Evolutionary conservation across 129 eudicot species (phyloP).

Genomic region (sunflower (Helianthus annuus)): DNA sequence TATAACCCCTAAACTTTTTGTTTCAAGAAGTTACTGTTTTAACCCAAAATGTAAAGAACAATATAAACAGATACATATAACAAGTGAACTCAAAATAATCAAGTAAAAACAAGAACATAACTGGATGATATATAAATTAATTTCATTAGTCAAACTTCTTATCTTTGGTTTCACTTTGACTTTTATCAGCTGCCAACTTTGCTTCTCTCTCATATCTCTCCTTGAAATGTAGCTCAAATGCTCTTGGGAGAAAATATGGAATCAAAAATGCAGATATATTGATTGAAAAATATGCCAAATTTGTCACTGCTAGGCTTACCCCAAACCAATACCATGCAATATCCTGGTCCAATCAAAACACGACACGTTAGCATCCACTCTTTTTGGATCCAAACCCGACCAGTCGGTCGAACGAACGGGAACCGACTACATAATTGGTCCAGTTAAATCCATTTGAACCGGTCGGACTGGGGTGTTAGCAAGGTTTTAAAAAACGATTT

Average conservation of each 20-base stretch:
- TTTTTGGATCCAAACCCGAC: no score
- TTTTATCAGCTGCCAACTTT: conserved; percentile 47
- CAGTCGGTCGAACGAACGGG: background rate
- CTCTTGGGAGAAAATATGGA: conserved; percentile 78
- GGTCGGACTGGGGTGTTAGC: background rate
- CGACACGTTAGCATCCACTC: background rate
- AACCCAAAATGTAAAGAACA: no score
- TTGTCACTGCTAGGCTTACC: conserved; percentile 53
- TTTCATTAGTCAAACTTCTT: conserved; percentile 43
- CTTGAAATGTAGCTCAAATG: conserved; percentile 73
- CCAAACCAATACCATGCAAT: conserved; percentile 88
- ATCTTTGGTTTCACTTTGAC: conserved; percentile 14
- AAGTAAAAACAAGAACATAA: no score
- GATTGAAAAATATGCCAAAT: conserved; percentile 61
- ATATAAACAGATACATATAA: background rate
- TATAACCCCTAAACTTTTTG: no score
- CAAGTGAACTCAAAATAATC: no score
- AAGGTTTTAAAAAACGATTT: no score
- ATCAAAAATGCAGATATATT: conserved; percentile 73
- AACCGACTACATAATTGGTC: background rate
- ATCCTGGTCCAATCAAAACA: conserved; percentile 45
- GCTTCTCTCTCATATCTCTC: conserved; percentile 56
- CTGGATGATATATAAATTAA: background rate
- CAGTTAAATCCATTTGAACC: background rate
- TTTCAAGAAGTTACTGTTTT: no score